These are phyloP conservation scores for Wickerhamiella kazuoi DNA, from an alignment of 805 yeast genomes.

Conservation along the genomic window DNA sequence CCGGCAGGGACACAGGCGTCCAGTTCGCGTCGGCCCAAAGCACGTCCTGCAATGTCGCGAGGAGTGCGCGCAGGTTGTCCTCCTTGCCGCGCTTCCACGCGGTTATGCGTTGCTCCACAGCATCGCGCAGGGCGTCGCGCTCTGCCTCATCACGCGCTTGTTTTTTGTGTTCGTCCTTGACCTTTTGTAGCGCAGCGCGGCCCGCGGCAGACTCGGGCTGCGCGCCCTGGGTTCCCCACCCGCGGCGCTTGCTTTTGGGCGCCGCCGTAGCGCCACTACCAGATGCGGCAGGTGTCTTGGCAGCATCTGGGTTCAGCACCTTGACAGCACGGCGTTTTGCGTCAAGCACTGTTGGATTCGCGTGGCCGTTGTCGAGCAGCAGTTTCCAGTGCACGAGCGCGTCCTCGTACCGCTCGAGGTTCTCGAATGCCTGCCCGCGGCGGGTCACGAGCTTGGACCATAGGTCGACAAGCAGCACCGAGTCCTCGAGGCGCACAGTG, in stretches of 20 bases:
- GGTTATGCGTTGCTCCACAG: conserved; percentile 35
- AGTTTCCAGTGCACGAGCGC: conserved; percentile 45
- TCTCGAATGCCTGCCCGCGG: conserved; percentile 74
- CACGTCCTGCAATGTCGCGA: conserved; percentile 49
- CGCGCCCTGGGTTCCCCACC: conserved; percentile 14
- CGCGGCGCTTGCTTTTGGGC: conserved; percentile 9
- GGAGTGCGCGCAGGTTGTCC: conserved; percentile 59
- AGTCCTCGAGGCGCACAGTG: conserved; percentile 28
- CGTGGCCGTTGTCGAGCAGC: conserved; percentile 50
- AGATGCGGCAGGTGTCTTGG: not conserved
- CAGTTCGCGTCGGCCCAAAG: conserved; percentile 52
- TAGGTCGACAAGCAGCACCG: conserved; percentile 44
- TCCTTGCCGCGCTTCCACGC: conserved; percentile 63
- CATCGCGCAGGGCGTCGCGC: conserved; percentile 44
- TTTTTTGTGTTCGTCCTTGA: conserved; percentile 30
- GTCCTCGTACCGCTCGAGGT: conserved; percentile 47
- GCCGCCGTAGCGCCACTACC: too few relatives aligned
- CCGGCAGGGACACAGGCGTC: conserved; percentile 50
- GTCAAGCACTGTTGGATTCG: conserved; percentile 48
- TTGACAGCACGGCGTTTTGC: conserved; percentile 65
- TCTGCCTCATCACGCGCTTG: conserved; percentile 37
- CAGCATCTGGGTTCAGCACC: conserved; percentile 35
- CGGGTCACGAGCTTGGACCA: conserved; percentile 54
- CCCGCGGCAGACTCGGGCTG: conserved; percentile 18
- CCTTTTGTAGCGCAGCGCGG: conserved; percentile 32